These are phyloP conservation scores for Saccharum hybrid DNA, from an alignment of 202 grass and related monocot species.

Conservation along the genomic window DNA sequence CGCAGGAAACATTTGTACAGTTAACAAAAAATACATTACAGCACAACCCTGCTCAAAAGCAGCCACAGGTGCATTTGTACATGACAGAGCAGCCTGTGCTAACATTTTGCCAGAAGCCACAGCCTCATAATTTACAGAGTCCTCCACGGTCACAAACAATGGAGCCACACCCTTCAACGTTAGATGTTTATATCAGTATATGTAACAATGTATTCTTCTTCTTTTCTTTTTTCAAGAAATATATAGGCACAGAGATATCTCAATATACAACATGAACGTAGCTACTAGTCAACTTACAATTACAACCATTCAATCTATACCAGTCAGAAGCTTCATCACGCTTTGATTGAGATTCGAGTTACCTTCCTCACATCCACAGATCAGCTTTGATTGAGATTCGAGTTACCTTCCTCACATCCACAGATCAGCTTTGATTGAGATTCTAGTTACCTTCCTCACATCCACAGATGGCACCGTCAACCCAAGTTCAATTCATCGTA, in stretches of 20 bases:
- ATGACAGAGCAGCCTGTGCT: slow-evolving; percentile 4
- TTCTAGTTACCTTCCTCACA: slow-evolving; percentile 28
- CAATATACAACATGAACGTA: slow-evolving; percentile 40
- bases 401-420: slow-evolving; percentile 27
- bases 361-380: slow-evolving; percentile 22
- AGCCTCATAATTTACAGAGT: slow-evolving; percentile 33
- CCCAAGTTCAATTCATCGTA: not conserved
- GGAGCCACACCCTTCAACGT: not conserved
- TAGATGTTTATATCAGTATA: not conserved
- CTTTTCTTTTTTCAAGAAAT: slow-evolving; percentile 1
- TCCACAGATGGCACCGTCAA: slow-evolving; percentile 1
- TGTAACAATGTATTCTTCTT: not conserved
- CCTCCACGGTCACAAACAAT: not conserved
- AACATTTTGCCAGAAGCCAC: not conserved
- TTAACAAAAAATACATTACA: not conserved
- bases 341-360: not conserved
- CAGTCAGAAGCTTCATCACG: slow-evolving; percentile 10
- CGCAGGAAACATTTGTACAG: not conserved
- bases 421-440: not conserved
- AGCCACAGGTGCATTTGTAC: not conserved
- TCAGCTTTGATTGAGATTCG: not conserved
- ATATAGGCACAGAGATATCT: slow-evolving; percentile 24
- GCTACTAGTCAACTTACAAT: slow-evolving; percentile 25
- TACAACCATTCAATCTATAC: not conserved
- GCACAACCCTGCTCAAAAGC: not conserved